Base-by-base conservation (phyloP, 495 filamentous ascomycete genomes). In the Daldinia childiae region DNA sequence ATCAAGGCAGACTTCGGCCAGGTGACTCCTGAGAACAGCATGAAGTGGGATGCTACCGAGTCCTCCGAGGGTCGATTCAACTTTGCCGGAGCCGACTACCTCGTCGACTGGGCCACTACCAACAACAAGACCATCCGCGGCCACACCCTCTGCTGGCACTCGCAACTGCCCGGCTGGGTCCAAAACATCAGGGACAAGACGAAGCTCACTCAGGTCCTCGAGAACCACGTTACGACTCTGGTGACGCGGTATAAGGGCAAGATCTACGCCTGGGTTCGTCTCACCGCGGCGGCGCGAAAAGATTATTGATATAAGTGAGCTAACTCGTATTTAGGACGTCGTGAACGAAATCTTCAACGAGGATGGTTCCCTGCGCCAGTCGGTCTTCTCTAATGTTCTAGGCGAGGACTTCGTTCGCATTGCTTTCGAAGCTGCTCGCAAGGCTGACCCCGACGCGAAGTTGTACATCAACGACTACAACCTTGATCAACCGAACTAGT, bases 391-490 rank as follows among this genome's bases (percentile, higher is more conserved):
- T 69, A 77, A 85, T 34, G 83, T 89, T 8, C 83, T 90, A 24
- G 87, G 87, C 24, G 83, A 88, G 70, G 81, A 83, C 71, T 83
- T 84, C 55, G 87, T 90, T 60, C 75, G 78, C 60, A 88, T 90
- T 75, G 88, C 88, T 38, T 91, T 91, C 80, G 76, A 84, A 63
- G 86, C 88, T 6, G 89, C 89, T 27, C 82, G 83, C 56, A 79
- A 73, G 6, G 87, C 87, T 9, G 89, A 90, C 76, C 87, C 89
- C 3, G 71, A 75, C 43, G 86, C 83, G 50, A 87, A 86, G 78
- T 79, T 91, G 51, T 91, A 88, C 81, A 90, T 91, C 82, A 91
- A 90, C 78, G 88, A 90, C 76, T 90, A 89, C 81, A 90, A 89
- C 81, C 87, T 85, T 34, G 85, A 84, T 77, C 74, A 77, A 55